Base-by-base conservation (phyloP, 768 basidiomycete genomes). In the Trametes sanguinea region DNA sequence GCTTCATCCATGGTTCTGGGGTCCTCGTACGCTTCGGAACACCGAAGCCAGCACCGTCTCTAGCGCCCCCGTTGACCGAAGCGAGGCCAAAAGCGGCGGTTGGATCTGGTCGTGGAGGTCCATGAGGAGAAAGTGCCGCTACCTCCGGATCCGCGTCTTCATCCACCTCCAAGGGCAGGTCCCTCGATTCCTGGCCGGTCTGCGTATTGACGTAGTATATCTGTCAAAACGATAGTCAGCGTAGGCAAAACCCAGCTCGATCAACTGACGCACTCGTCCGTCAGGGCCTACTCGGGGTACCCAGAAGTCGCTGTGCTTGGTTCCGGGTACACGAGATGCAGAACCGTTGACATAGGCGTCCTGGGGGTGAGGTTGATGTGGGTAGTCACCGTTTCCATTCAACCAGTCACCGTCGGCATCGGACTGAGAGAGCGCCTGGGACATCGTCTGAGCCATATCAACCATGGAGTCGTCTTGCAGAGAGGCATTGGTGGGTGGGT, bases 201-300 rank as follows among this genome's bases (percentile, higher is more conserved):
- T 90, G 84, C 2, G 92, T 93, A 70, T 98, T 99, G 65, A 93
- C 83, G 76, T 98, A 99, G 79, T 88, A 95, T 72, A 99, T 94
- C 95, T 97, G 35, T 35, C 45, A 32, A 39, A 22, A 27, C n/a
- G 37, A 10, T 8, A 44, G 17, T 60, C 32, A 67, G 60, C 27
- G 8, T 8, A 42, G 17, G 5, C 27, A 6, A 3, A 30, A 40
- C 44, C 14, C 43, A 7, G 51, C 46, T 22, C 40, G 51, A 6
- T 27, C 61, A 14, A 60, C 55, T 57, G 40, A 74, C 86, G 71
- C 70, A 91, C 94, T 83, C 92, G 92, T 53, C 93, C 92, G 67
- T 91, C 86, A 46, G 81, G 76, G 2, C 90, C 90, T 42, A 96
- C 85, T 67, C 87, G 84, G 10, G 95, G 95, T 72, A 95, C 86